Base-by-base conservation (phyloP, 768 basidiomycete genomes). In the Russula compacta region DNA sequence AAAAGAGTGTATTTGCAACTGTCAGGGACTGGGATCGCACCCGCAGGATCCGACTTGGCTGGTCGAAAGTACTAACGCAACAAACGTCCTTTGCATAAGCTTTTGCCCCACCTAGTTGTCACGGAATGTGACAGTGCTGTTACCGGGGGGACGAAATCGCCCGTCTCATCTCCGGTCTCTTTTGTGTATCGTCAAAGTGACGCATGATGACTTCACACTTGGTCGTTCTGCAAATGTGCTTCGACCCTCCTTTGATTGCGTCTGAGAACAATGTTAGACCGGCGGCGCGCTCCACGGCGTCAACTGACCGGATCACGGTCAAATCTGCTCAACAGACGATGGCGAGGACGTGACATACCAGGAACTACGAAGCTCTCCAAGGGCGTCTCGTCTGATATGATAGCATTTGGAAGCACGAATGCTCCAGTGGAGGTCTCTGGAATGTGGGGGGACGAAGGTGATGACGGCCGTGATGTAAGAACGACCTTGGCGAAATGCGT, bases 401-500 rank as follows among this genome's bases (percentile, higher is more conserved):
- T 76, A n/a, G 90, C 85, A 72, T 99, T 99, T 0, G 97, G 97
- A 12, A 99, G 80, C 6, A 98, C 91, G 71, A 99, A 99, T 11
- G 95, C 97, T 12, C 95, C 97, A 3, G 89, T 83, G 0, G 90
- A 83, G 47, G 95, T 77, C 66, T 98, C 93, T 6, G 79, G 77
- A 14, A 85, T 71, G 56, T 88, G 76, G 6, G 84, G 90, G 0
- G 80, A 86, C 39, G 81, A 80, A 10, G 89, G 87, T 1, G 89
- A 91, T 29, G 82, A 77, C 0, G 91, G 87, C 64, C 81, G 82
- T 0, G 90, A 80, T 2, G 89, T 80, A 54, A 98, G 77, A 24
- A 98, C 85, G 36, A 98, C 95, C 73, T 98, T 98, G 36, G 95
- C 95, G 71, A 98, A 98, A 71, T 99, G 97, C 6, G 97, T 98